Percentiles rank a stretch among this genome's conserved stretches.
phyloP scores from a whole-genome alignment of 108 stramenopile genomes.

The Chaetoceros tenuissimus region DNA sequence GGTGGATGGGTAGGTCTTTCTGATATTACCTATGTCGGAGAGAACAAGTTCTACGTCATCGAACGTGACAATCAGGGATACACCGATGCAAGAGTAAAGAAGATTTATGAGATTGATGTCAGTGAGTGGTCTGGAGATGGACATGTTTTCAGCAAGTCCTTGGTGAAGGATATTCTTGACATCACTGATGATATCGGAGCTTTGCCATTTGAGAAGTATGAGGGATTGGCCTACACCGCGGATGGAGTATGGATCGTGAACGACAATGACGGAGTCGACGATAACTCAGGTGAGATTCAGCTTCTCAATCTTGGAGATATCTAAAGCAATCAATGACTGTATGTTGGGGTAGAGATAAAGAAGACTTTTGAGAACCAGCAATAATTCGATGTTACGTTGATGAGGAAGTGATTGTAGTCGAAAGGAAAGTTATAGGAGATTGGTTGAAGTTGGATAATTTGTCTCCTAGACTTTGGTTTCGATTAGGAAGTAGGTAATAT shows the following conservation, averaged over 20 bases:
- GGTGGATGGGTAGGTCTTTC: conserved; percentile 75
- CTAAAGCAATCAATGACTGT: too few species aligned
- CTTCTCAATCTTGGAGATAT: conserved; percentile 7
- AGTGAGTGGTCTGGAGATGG: conserved; percentile 21
- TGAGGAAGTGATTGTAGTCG: too few species aligned
- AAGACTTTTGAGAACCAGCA: too few species aligned
- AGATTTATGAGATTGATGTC: conserved; percentile 42
- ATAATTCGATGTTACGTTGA: too few species aligned
- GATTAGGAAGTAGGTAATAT: too few species aligned
- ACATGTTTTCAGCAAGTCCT: conserved; percentile 24
- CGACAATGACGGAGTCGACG: conserved; percentile 74
- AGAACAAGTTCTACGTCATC: conserved; percentile 39
- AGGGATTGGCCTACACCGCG: conserved; percentile 40
- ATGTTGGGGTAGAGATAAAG: too few species aligned
- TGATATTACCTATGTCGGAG: conserved; percentile 43
- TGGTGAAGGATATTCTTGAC: conserved; percentile 31
- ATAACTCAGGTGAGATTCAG: conserved; percentile 36
- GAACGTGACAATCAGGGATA: conserved; percentile 74
- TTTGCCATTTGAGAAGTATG: conserved; percentile 43
- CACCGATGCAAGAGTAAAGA: conserved; percentile 56
- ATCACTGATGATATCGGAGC: conserved; percentile 10
- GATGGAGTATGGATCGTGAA: conserved; percentile 48
- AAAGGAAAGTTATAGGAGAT: too few species aligned
- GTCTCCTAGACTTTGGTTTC: too few species aligned
- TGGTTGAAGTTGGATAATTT: too few species aligned